Evolutionary conservation across 2,329 filamentous ascomycete species (phyloP), one percentile per base, ranked within the genome.

Genomic region (Neocucurbitaria cava): DNA sequence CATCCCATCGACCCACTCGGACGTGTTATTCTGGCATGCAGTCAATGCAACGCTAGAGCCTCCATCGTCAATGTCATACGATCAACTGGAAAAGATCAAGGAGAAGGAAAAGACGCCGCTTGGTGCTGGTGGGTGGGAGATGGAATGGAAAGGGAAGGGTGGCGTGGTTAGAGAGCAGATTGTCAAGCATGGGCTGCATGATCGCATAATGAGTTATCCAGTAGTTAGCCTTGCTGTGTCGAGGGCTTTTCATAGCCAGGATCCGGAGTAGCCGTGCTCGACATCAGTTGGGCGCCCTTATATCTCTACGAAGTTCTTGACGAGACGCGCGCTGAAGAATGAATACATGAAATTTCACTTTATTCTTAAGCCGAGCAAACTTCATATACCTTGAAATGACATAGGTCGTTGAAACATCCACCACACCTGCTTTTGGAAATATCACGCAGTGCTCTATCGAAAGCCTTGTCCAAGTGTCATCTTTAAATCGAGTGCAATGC

Each of bases 171-270:
- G 81, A 47, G 79, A 85, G 62, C 78, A 85, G 46, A 82, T 87
- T 6, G 53, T 84, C 5, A 83, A 83, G 66, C 80, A 81, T 59
- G 84, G 84, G 0, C 65, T 85, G 15, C 84, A 87, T 50, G 85
- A 87, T 69, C 76, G 79, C 30, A 79, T 85, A 44, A 86, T 87
- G 84, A 80, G 80, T 3, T 83, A 85, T 66, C 82, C 83, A 0
- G 74, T 83, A 4, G 77, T 85, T 0, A 82, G 79, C 36, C 63
- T 83, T 52, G 83, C 84, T 2, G 75, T 86, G 8, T 76, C 80
- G 62, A 74, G 77, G 7, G 79, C 79, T 0, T 83, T 86, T 55
- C 68, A 77, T 17, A 62, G 50, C 28, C 38, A 40, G n/a, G 20
- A 40, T 40, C 4, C 20, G 15, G 38, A 40, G 6, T 24, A 40